Conservation (phyloP, 2,329 filamentous ascomycete genomes). For the Metarhizium humberi region DNA sequence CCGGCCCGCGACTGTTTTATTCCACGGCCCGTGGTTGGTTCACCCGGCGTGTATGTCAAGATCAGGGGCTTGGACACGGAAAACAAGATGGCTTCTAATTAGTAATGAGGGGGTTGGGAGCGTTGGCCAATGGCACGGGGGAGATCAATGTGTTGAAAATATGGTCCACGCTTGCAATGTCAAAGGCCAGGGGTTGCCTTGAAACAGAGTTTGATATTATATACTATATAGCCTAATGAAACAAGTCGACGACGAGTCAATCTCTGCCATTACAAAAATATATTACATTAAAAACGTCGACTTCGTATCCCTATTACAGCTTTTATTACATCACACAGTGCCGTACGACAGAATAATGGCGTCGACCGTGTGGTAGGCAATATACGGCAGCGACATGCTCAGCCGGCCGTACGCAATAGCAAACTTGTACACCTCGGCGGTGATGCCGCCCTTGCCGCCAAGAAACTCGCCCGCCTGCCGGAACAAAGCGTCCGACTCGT, state of each 20-base stretch:
- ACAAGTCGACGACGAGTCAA: no score
- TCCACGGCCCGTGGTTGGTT: not conserved
- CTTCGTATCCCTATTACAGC: no score
- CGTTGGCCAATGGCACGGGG: no score
- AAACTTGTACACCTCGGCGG: constrained; percentile 6
- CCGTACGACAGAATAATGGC: constrained; percentile 6
- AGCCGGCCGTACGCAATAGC: constrained; percentile 6
- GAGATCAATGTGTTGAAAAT: no score
- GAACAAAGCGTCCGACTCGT: constrained; percentile 2
- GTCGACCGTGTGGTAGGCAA: constrained; percentile 6
- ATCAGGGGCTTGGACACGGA: not conserved
- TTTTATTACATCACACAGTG: no score
- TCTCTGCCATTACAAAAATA: no score
- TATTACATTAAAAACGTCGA: no score
- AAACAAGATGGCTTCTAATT: not conserved
- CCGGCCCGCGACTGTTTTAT: not conserved
- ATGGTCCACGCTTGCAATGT: no score
- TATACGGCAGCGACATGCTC: constrained; percentile 6
- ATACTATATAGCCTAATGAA: no score
- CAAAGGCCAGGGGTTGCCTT: no score
- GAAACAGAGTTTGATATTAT: no score
- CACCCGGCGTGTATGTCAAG: not conserved
- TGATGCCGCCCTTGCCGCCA: not conserved
- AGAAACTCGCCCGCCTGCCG: constrained; percentile 4
- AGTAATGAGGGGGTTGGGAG: no score